phyloP scores from a whole-genome alignment of 257 asterid species.

The Thymus quinquecostatus region DNA sequence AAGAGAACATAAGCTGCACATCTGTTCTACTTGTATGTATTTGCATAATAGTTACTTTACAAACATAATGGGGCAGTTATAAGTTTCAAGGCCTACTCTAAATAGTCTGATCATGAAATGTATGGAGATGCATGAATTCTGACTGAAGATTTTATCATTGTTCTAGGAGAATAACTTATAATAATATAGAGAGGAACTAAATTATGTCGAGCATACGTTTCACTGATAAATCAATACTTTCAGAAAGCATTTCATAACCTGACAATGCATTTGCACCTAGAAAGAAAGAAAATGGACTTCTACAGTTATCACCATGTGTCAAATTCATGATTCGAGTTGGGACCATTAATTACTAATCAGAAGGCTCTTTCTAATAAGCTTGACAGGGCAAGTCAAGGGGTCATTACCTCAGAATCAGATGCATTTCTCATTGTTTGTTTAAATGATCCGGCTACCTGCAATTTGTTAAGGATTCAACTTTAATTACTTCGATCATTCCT shows the following conservation, averaged over 20 bases:
- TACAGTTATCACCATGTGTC: neutral
- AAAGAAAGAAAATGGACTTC: neutral
- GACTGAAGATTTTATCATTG: neutral
- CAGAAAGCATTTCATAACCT: neutral
- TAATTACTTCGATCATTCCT: constrained; percentile 20
- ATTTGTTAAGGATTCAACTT: constrained; percentile 9
- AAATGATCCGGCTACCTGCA: constrained; percentile 56
- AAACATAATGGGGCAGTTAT: neutral
- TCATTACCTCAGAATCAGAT: constrained; percentile 54
- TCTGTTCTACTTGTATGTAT: constrained; percentile 5
- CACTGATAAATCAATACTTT: neutral
- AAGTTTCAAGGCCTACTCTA: constrained; percentile 4
- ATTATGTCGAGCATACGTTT: constrained; percentile 3
- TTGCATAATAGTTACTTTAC: neutral
- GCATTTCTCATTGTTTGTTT: constrained; percentile 49
- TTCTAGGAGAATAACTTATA: constrained; percentile 16
- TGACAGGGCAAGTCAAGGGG: neutral
- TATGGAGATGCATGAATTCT: constrained; percentile 4
- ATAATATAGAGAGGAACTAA: constrained; percentile 10
- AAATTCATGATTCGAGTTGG: neutral
- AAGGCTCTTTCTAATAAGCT: constrained; percentile 5
- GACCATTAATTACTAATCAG: neutral
- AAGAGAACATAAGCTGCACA: neutral
- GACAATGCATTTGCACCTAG: constrained; percentile 1
- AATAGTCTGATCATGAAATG: constrained; percentile 10